Conservation (phyloP, 2,329 filamentous ascomycete species). For the Stachybotrys echinatus region DNA sequence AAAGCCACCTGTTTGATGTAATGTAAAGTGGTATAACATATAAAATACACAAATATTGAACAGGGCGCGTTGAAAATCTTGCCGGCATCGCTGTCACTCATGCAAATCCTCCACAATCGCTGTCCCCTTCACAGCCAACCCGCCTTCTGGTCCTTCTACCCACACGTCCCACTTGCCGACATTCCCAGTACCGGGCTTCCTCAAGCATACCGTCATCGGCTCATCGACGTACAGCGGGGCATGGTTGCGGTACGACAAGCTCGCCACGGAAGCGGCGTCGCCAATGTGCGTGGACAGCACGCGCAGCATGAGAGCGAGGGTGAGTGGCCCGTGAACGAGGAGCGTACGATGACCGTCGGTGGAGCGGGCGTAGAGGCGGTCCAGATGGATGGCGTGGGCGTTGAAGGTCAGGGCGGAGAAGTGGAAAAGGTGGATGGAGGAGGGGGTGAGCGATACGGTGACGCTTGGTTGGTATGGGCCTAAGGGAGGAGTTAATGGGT, state of each 20-base stretch:
- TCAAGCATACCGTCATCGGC: constrained; percentile 62
- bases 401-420: constrained; percentile 92
- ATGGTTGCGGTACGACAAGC: constrained; percentile 74
- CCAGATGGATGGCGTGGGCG: constrained; percentile 84
- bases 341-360: constrained; percentile 71
- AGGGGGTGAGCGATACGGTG: constrained; percentile 56
- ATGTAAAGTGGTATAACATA: too few species aligned
- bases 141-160: constrained; percentile 57
- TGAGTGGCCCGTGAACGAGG: constrained; percentile 83
- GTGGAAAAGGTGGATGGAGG: constrained; percentile 71
- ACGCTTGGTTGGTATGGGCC: constrained; percentile 29
- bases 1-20: too few species aligned
- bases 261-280: constrained; percentile 32
- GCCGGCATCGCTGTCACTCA: neutral
- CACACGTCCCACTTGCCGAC: constrained; percentile 52
- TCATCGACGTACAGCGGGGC: constrained; percentile 75
- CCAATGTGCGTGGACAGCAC: constrained; percentile 38
- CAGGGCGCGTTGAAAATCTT: too few species aligned
- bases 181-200: constrained; percentile 29
- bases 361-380: constrained; percentile 61
- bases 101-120: constrained; percentile 16
- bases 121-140: constrained; percentile 58
- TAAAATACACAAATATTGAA: too few species aligned
- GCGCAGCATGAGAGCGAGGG: constrained; percentile 69
- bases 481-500: constrained; percentile 10